Percentiles rank a stretch among this genome's conserved stretches.
phyloP scores from a whole-genome alignment of 2,329 filamentous ascomycete genomes.

The Cryphonectria carpinicola region DNA sequence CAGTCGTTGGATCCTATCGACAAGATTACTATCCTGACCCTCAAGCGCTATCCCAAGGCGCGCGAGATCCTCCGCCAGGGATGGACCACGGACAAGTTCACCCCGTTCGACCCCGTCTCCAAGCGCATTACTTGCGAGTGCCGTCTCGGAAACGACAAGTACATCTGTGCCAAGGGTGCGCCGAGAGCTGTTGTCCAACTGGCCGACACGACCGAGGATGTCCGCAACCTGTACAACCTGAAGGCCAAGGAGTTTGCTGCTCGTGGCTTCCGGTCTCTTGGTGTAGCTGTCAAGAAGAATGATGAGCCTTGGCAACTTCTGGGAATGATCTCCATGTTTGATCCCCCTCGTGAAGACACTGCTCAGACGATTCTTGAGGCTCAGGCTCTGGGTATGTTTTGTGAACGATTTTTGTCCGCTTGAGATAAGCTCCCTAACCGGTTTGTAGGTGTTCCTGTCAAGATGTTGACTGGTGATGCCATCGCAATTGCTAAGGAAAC shows the following conservation, averaged over 20 bases:
- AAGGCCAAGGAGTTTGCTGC: conserved; percentile 77
- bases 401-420: not conserved
- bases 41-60: conserved; percentile 77
- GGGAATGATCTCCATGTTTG: conserved; percentile 80
- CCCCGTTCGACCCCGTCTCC: conserved; percentile 77
- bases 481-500: conserved; percentile 81
- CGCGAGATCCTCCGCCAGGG: conserved; percentile 75
- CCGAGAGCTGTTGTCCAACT: conserved; percentile 75
- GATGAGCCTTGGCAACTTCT: conserved; percentile 64
- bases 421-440: not conserved
- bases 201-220: conserved; percentile 68
- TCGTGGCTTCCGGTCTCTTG: conserved; percentile 79
- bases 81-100: conserved; percentile 79
- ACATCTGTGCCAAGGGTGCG: conserved; percentile 76
- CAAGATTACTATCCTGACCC: conserved; percentile 76
- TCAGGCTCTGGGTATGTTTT: conserved; percentile 23
- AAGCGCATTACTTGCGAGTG: conserved; percentile 77
- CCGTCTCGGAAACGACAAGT: conserved; percentile 70
- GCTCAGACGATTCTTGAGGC: conserved; percentile 78
- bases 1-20: conserved; percentile 79
- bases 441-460: conserved; percentile 67
- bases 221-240: conserved; percentile 68
- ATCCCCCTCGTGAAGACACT: conserved; percentile 78
- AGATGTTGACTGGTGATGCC: conserved; percentile 82
- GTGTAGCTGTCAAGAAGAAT: conserved; percentile 63